Percentiles rank a stretch among this genome's conserved stretches.
These are phyloP conservation scores for Capillidium heterosporum DNA, from an alignment of 371 early-diverging fungal genomes.

Conservation along the genomic window DNA sequence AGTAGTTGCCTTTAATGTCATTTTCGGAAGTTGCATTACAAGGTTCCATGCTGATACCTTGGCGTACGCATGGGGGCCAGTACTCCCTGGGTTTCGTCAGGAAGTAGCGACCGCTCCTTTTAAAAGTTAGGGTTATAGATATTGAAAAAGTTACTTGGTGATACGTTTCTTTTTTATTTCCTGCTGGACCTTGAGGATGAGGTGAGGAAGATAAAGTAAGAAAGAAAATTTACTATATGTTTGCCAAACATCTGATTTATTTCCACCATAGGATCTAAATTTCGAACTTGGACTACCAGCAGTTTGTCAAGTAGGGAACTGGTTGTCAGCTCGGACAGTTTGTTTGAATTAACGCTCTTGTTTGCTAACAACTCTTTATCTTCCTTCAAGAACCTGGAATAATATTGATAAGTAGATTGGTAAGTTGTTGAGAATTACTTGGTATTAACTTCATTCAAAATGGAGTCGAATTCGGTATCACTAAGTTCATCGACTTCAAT, in stretches of 20 bases:
- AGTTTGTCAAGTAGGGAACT: slow-evolving; percentile 15
- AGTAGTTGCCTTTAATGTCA: slow-evolving; percentile 14
- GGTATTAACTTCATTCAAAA: background rate
- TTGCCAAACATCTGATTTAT: slow-evolving; percentile 80
- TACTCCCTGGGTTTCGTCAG: slow-evolving; percentile 51
- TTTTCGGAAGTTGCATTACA: slow-evolving; percentile 15
- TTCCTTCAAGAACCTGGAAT: background rate
- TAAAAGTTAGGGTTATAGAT: slow-evolving; percentile 1
- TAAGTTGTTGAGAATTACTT: background rate
- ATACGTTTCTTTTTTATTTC: slow-evolving; percentile 21
- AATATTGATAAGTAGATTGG: no score
- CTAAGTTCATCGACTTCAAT: no score
- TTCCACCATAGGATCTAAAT: slow-evolving; percentile 69
- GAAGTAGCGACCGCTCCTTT: slow-evolving; percentile 26
- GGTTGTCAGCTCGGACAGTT: slow-evolving; percentile 1
- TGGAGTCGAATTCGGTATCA: background rate
- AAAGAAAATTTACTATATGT: slow-evolving; percentile 25
- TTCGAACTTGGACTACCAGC: slow-evolving; percentile 37
- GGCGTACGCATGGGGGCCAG: slow-evolving; percentile 50
- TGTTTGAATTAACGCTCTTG: background rate
- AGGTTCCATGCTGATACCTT: slow-evolving; percentile 59
- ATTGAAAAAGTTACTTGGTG: slow-evolving; percentile 9
- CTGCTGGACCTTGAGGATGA: slow-evolving; percentile 17
- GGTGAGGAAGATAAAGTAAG: background rate
- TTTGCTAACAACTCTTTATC: background rate